Conservation (phyloP, 228 moss, liverwort and hornwort species). For the Sphagnum fallax region DNA sequence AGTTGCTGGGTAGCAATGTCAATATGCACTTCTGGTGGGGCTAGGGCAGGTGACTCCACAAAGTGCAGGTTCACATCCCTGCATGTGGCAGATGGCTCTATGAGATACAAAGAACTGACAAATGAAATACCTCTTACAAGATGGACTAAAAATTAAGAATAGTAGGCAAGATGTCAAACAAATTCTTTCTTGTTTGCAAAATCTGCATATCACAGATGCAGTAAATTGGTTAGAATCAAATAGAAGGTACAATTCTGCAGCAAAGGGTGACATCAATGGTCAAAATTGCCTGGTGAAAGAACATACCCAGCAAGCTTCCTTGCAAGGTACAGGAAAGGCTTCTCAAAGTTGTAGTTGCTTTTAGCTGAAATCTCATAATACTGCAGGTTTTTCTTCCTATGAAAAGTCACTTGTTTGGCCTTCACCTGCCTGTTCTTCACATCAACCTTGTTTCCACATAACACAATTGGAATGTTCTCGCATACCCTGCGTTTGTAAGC, state of each 20-base stretch:
- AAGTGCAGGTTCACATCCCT: slow-evolving; percentile 46
- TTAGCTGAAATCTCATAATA: slow-evolving; percentile 21
- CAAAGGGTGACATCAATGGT: too few relatives aligned
- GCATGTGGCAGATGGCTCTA: neutral
- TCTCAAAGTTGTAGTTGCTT: slow-evolving; percentile 24
- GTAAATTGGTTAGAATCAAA: too few relatives aligned
- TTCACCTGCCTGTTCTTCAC: slow-evolving; percentile 26
- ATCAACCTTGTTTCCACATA: slow-evolving; percentile 24
- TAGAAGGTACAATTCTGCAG: too few relatives aligned
- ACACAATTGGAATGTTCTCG: slow-evolving; percentile 15
- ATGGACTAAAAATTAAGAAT: too few relatives aligned
- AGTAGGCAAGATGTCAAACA: too few relatives aligned
- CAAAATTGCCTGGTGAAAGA: neutral
- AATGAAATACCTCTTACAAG: too few relatives aligned
- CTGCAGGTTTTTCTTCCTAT: slow-evolving; percentile 23
- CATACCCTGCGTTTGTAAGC: slow-evolving; percentile 3
- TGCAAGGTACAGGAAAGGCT: slow-evolving; percentile 17
- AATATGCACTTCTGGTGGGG: slow-evolving; percentile 43
- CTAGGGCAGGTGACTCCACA: slow-evolving; percentile 45
- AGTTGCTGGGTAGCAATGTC: slow-evolving; percentile 25
- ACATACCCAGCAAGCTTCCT: slow-evolving; percentile 21
- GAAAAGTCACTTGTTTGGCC: slow-evolving; percentile 22
- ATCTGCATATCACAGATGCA: too few relatives aligned
- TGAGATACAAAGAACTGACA: too few relatives aligned
- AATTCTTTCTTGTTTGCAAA: too few relatives aligned